Base-by-base conservation (phyloP, 2,329 filamentous ascomycete species). In the Claviceps africana region DNA sequence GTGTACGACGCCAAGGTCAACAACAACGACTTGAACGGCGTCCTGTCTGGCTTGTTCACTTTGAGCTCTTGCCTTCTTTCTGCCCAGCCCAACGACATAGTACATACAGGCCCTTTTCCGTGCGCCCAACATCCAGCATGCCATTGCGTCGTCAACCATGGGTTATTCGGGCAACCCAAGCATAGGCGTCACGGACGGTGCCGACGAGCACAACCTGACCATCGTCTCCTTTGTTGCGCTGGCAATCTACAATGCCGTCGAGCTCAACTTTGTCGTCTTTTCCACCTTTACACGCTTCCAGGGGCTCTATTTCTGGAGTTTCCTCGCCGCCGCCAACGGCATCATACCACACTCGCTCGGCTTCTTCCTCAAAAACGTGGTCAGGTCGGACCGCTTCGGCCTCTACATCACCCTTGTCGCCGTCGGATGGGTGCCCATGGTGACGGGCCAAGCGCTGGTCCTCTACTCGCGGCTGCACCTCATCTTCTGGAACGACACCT, bases 381-480 rank as follows among this genome's bases (percentile, higher is more conserved):
- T 57, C 22, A 37, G 57, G 4, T 55, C 54, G 0, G 39, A 54
- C 8, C 28, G 53, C 28, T 56, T 51, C 22, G 53, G 47, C 28
- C 33, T 54, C 6, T 59, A 58, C 40, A 53, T 60, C 39, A 57
- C 56, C 4, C 50, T 60, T 2, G 59, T 60, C 21, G 57, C 58
- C 15, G 44, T 56, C 6, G 61, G 60, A 15, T 64, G 63, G 63
- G 56, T 60, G 4, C 56, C 53, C 2, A 79, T 82, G 75, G 72
- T 82, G 0, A 79, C 77, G 3, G 79, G 79, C 0, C 77, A 82
- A 59, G 74, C 74, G 0, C 57, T 82, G 8, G 79, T 83, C 1
- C 67, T 83, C 1, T 83, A 79, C 65, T 82, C 78, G 2, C 73
- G 80, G 2, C 70, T 83, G 0, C 78, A 82, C 58, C 68, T 83